Conservation (phyloP, 805 yeast genomes). For the Maudiozyma saulgeensis region DNA sequence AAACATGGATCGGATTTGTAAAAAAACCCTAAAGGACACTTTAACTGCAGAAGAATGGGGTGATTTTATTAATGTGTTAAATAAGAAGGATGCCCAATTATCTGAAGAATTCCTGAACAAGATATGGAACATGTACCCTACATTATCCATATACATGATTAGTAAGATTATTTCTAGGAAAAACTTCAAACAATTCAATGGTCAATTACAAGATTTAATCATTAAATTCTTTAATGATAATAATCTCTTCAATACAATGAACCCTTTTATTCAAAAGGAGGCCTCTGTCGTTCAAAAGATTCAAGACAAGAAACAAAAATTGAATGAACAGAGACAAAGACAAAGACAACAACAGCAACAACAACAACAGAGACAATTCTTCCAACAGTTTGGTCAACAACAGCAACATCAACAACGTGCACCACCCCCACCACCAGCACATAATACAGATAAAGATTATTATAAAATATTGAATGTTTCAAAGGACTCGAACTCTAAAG, state of each 20-base stretch:
- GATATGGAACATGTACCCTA: conserved; percentile 24
- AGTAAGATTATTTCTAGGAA: conserved; percentile 10
- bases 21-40: conserved; percentile 11
- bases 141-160: conserved; percentile 18
- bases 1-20: conserved; percentile 11
- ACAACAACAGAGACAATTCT: conserved; percentile 32
- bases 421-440: conserved; percentile 21
- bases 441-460: conserved; percentile 48
- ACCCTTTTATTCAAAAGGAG: conserved; percentile 17
- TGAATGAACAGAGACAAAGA: not conserved
- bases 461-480: conserved; percentile 68
- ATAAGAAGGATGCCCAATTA: conserved; percentile 7
- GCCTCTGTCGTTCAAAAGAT: conserved; percentile 30
- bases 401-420: conserved; percentile 32
- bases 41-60: conserved; percentile 11
- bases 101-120: conserved; percentile 14
- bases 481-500: conserved; percentile 55
- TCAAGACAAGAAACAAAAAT: conserved; percentile 3
- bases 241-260: conserved; percentile 10
- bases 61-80: conserved; percentile 5
- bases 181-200: conserved; percentile 4
- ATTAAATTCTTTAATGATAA: conserved; percentile 18
- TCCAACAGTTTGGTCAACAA: conserved; percentile 18
- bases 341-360: conserved; percentile 36
- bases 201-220: conserved; percentile 10